Base-by-base conservation (phyloP, 225 moss, liverwort and hornwort genomes). In the Ulota crispa region DNA sequence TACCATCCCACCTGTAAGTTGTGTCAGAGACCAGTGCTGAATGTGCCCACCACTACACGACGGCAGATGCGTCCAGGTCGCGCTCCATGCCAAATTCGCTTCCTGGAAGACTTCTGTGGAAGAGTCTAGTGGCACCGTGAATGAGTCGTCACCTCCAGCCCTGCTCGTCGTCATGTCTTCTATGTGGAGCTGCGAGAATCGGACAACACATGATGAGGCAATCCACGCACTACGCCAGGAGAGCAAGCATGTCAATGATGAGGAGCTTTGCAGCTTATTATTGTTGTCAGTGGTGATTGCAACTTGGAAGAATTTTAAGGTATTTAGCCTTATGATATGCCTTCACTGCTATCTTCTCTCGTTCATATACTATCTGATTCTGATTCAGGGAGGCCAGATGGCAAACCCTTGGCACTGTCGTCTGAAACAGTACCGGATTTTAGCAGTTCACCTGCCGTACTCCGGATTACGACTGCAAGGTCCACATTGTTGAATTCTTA, bases 211-310 rank as follows among this genome's bases (percentile, higher is more conserved):
- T 13, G 9, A 62, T 30, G 37, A 6, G 64, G 6, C 50, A 50
- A 39, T 32, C 61, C 28, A 60, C 13, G 24, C 18, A 23, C 3
- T 13, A 30, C 27, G 19, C 43, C 16, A 18, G 42, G 0, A 77
- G 63, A 27, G 37, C 7, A 32, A 27, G 3, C 4, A 26, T 45
- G 36, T 43, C 54, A 52, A 84, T 79, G 60, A 79, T 79, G 68
- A 28, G 67, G 30, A 28, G 6, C 31, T n/a, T n/a, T 68, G 26
- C 15, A 28, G 20, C 50, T 68, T 68, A 74, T 74, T 47, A 68
- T 73, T 67, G 68, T 23, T 66, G 37, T n/a, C n/a, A n/a, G n/a
- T 19, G 42, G 42, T 43, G 64, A 64, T 72, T 78, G 72, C 45
- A 45, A 32, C 72, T 67, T 45, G 60, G 36, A 50, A 45, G 42